These are phyloP conservation scores for Cryomyces minteri DNA, from an alignment of 495 filamentous ascomycete species.

Conservation along the genomic window DNA sequence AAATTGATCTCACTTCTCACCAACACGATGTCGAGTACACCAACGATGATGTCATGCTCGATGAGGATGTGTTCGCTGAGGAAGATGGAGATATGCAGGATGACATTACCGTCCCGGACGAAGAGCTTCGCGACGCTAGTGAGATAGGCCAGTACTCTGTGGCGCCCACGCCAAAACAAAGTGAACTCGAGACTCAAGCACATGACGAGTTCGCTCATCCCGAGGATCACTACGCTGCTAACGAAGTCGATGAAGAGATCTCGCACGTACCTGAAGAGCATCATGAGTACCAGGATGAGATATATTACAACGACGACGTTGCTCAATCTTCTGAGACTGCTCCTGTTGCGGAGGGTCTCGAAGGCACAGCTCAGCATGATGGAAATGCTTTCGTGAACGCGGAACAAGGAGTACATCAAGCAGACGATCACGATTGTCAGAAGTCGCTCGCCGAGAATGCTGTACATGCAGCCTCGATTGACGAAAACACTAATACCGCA, in stretches of 20 bases:
- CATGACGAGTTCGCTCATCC: too few relatives aligned
- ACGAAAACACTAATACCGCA: too few relatives aligned
- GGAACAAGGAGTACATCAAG: not conserved
- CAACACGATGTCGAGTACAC: slow-evolving; percentile 14
- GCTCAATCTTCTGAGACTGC: not conserved
- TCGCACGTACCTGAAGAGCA: slow-evolving; percentile 13
- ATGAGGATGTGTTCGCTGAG: slow-evolving; percentile 11
- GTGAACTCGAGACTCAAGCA: not conserved
- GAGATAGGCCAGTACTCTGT: not conserved
- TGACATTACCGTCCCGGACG: slow-evolving; percentile 1
- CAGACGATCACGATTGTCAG: too few relatives aligned
- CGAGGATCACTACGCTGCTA: not conserved
- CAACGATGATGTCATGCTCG: slow-evolving; percentile 29
- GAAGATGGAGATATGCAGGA: slow-evolving; percentile 7
- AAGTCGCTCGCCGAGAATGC: too few relatives aligned
- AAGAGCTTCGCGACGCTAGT: slow-evolving; percentile 5
- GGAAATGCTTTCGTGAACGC: not conserved
- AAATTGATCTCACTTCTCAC: slow-evolving; percentile 14
- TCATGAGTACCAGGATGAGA: not conserved
- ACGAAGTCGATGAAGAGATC: slow-evolving; percentile 9
- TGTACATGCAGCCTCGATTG: too few relatives aligned
- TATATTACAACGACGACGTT: not conserved
- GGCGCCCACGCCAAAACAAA: not conserved
- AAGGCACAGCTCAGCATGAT: not conserved
- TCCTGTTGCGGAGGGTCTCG: not conserved